Conservation (phyloP, 371 early-diverging fungal species). For the Apophysomyces variabilis region DNA sequence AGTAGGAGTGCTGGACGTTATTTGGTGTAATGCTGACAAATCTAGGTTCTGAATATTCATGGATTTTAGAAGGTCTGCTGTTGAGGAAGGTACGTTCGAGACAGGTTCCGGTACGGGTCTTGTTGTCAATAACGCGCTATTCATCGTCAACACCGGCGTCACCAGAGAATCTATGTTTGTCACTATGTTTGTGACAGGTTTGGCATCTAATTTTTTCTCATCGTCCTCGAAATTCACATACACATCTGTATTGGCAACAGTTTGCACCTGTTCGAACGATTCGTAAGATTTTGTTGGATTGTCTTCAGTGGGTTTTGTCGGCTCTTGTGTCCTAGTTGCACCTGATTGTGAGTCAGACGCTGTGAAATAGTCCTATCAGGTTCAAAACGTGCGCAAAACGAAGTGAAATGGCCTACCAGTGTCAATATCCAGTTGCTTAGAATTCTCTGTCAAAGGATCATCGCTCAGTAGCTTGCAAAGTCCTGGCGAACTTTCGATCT, state of each 20-base stretch:
- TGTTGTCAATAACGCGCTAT: constrained; percentile 4
- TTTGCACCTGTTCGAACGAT: background rate
- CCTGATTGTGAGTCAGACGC: background rate
- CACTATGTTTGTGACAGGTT: constrained; percentile 5
- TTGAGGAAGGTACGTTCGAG: background rate
- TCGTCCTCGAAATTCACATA: constrained; percentile 19
- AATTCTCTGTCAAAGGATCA: constrained; percentile 22
- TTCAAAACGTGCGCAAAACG: background rate
- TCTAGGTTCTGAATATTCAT: constrained; percentile 17
- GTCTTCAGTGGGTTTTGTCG: background rate
- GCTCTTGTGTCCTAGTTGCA: background rate
- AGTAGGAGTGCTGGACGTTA: constrained; percentile 17
- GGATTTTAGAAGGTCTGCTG: constrained; percentile 14
- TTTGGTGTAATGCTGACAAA: constrained; percentile 18
- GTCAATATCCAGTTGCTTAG: background rate
- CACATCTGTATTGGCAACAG: constrained; percentile 5
- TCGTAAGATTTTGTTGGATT: background rate
- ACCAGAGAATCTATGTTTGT: constrained; percentile 7
- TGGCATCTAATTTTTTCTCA: constrained; percentile 2
- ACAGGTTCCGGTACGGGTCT: background rate
- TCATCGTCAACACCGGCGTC: constrained; percentile 15
- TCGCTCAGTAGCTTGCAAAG: constrained; percentile 41
- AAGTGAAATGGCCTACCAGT: background rate
- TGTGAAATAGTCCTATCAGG: background rate
- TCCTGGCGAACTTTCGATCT: constrained; percentile 36